These are phyloP conservation scores for Anaeromyces robustus DNA, from an alignment of 192 early-diverging fungal genomes.

Conservation along the genomic window DNA sequence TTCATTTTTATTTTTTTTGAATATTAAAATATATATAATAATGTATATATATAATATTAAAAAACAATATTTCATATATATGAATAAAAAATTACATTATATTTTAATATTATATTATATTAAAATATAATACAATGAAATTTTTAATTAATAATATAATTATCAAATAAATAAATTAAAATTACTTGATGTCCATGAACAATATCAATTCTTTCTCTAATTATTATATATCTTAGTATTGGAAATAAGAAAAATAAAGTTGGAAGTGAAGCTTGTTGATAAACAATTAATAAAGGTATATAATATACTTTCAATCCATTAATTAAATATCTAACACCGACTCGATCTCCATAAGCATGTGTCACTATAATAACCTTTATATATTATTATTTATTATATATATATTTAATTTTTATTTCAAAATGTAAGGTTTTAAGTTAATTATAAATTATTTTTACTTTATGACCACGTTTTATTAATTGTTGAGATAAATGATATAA, in stretches of 20 bases:
- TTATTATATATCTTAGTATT: slow-evolving; percentile 75
- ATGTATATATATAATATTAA: no score
- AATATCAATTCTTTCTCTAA: slow-evolving; percentile 80
- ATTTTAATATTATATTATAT: no score
- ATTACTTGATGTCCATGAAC: slow-evolving; percentile 81
- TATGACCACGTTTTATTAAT: slow-evolving; percentile 80
- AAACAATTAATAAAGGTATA: slow-evolving; percentile 66
- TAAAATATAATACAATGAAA: no score
- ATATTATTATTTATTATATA: no score
- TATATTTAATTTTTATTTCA: background rate
- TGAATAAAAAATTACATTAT: no score
- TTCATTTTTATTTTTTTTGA: no score
- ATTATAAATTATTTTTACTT: slow-evolving; percentile 23
- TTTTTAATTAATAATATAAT: background rate
- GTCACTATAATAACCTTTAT: slow-evolving; percentile 76
- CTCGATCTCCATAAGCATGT: slow-evolving; percentile 59
- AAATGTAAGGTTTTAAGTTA: background rate
- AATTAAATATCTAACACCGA: slow-evolving; percentile 76
- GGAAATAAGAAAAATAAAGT: slow-evolving; percentile 80
- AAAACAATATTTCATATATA: no score
- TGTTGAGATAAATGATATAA: slow-evolving; percentile 79
- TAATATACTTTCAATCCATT: slow-evolving; percentile 94
- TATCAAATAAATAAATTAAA: background rate
- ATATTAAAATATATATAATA: no score
- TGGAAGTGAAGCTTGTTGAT: slow-evolving; percentile 75